These are phyloP conservation scores for Globisporangium megalacanthum DNA, from an alignment of 352 stramenopile genomes.

Conservation along the genomic window DNA sequence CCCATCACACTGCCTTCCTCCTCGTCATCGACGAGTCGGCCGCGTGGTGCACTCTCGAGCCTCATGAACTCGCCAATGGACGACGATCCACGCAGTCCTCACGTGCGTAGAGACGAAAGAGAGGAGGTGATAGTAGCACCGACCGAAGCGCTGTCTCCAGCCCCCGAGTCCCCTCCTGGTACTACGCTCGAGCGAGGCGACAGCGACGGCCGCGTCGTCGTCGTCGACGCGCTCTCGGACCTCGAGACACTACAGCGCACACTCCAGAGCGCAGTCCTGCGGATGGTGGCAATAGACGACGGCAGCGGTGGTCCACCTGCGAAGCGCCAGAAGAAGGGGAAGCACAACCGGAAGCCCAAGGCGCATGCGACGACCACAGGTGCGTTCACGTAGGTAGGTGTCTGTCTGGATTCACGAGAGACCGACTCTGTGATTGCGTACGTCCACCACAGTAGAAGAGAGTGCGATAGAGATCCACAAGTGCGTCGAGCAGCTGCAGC, in stretches of 20 bases:
- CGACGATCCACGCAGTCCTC: constrained; percentile 15
- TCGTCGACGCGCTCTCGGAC: constrained; percentile 26
- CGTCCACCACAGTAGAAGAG: constrained; percentile 3
- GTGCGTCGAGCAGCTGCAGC: constrained; percentile 31
- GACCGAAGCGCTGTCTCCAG: constrained; percentile 7
- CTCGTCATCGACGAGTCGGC: constrained; percentile 5
- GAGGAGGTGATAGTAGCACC: background rate
- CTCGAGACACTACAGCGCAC: constrained; percentile 37
- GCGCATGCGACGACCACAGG: background rate
- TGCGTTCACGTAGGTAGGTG: constrained; percentile 1
- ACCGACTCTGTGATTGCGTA: background rate
- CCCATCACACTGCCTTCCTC: constrained; percentile 8
- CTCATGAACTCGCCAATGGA: constrained; percentile 64
- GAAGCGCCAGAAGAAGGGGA: constrained; percentile 70
- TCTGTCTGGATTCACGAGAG: background rate
- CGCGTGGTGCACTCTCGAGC: constrained; percentile 30
- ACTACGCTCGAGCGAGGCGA: background rate
- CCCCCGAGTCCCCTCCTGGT: background rate
- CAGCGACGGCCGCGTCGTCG: constrained; percentile 6
- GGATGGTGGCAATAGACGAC: constrained; percentile 20
- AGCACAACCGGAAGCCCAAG: constrained; percentile 19
- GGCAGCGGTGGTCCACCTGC: constrained; percentile 21
- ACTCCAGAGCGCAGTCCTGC: constrained; percentile 29
- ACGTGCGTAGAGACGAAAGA: background rate
- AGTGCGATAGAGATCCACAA: constrained; percentile 30